These are phyloP conservation scores for Amauroascus niger DNA, from an alignment of 2,329 filamentous ascomycete species.

Conservation along the genomic window DNA sequence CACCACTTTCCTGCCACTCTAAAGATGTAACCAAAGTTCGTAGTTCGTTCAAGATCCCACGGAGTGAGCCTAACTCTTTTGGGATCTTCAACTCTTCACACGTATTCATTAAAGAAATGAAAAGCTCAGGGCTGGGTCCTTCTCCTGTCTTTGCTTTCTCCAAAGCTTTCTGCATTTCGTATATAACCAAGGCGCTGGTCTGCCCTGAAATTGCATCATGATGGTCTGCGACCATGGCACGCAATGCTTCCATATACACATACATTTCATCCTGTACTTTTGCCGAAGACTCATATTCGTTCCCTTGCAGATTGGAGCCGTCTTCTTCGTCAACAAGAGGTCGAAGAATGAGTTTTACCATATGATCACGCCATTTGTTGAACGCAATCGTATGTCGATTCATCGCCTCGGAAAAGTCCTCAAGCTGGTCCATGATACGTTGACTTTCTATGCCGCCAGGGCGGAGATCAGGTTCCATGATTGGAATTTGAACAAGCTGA, in stretches of 20 bases:
- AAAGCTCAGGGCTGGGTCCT: slow-evolving; percentile 62
- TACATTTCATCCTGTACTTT: slow-evolving; percentile 82
- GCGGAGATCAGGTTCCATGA: slow-evolving; percentile 45
- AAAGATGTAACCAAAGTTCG: slow-evolving; percentile 53
- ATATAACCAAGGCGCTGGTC: slow-evolving; percentile 61
- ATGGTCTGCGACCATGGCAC: slow-evolving; percentile 68
- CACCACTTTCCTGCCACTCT: slow-evolving; percentile 47
- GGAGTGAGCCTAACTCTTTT: slow-evolving; percentile 53
- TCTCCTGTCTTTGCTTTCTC: slow-evolving; percentile 51
- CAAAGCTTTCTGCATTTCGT: slow-evolving; percentile 59
- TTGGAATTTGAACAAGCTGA: slow-evolving; percentile 54
- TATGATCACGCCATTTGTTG: slow-evolving; percentile 62
- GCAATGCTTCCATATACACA: slow-evolving; percentile 70
- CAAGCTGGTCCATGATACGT: slow-evolving; percentile 55
- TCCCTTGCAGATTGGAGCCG: slow-evolving; percentile 64
- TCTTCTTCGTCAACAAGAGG: slow-evolving; percentile 77
- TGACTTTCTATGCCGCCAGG: slow-evolving; percentile 64
- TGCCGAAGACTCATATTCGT: slow-evolving; percentile 82
- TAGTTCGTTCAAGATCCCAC: slow-evolving; percentile 59
- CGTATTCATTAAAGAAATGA: slow-evolving; percentile 40
- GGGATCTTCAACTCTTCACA: slow-evolving; percentile 39
- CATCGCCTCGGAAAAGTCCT: slow-evolving; percentile 54
- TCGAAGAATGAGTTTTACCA: slow-evolving; percentile 60
- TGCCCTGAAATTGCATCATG: slow-evolving; percentile 67
- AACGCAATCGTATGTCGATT: slow-evolving; percentile 63